phyloP scores from a whole-genome alignment of 495 filamentous ascomycete genomes.

The Penicillium atrosanguineum region DNA sequence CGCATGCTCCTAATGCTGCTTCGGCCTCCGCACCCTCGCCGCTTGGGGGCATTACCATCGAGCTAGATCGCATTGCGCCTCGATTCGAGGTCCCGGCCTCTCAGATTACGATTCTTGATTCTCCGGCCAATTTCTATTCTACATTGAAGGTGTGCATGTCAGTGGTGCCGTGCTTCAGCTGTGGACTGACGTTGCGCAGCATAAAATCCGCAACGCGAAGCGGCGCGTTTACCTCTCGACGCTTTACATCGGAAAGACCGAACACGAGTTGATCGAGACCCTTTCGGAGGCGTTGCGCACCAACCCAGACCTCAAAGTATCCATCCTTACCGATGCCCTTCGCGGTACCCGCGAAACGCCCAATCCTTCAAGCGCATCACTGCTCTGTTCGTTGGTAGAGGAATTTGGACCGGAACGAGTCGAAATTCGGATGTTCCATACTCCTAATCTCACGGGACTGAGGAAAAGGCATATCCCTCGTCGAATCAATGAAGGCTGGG shows the following conservation, averaged over 20 bases:
- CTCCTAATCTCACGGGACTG: constrained; percentile 87
- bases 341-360: constrained; percentile 91
- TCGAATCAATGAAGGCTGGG: constrained; percentile 97
- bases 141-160: constrained; percentile 67
- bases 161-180: neutral
- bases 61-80: constrained; percentile 86
- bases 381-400: constrained; percentile 74
- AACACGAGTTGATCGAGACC: constrained; percentile 82
- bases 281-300: constrained; percentile 74
- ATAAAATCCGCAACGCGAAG: constrained; percentile 77
- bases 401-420: constrained; percentile 86
- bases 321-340: constrained; percentile 88
- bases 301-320: constrained; percentile 78
- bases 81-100: constrained; percentile 81
- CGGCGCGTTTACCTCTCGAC: constrained; percentile 86
- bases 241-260: constrained; percentile 91
- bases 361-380: constrained; percentile 81
- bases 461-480: constrained; percentile 80
- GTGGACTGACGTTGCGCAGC: constrained; percentile 41
- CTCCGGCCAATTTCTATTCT: constrained; percentile 81
- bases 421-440: constrained; percentile 96
- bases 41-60: constrained; percentile 60
- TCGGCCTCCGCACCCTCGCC: constrained; percentile 36
- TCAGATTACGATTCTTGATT: constrained; percentile 74
- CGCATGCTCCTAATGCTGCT: constrained; percentile 25